Conservation (phyloP, 1,139 yeast species). For the Hansenula lynferdii region DNA sequence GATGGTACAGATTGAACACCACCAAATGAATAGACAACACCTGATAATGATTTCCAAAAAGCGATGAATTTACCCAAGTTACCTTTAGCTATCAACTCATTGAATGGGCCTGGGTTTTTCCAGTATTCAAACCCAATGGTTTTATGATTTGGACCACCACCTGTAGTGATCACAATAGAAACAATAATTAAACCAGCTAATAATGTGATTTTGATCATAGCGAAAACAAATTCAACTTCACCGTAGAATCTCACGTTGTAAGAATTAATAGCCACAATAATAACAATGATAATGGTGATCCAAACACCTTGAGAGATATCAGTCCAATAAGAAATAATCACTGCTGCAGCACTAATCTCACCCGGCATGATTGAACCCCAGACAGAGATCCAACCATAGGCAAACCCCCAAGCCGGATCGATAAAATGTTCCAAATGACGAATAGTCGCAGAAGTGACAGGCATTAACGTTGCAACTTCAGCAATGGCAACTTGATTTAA, state of each 20-base stretch:
- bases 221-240: conserved; percentile 39
- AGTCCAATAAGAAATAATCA: conserved; percentile 47
- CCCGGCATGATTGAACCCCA: conserved; percentile 48
- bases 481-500: conserved; percentile 20
- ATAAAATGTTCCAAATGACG: conserved; percentile 29
- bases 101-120: conserved; percentile 46
- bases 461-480: conserved; percentile 27
- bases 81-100: conserved; percentile 39
- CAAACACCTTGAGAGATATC: conserved; percentile 34
- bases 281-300: conserved; percentile 39
- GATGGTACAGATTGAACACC: conserved; percentile 36
- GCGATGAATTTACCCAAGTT: background rate
- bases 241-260: conserved; percentile 44
- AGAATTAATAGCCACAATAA: conserved; percentile 35
- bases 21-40: conserved; percentile 32
- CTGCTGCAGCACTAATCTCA: conserved; percentile 71
- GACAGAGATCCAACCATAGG: conserved; percentile 71
- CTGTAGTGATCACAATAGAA: conserved; percentile 44
- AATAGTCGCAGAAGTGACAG: conserved; percentile 24
- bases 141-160: conserved; percentile 52
- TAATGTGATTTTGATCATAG: conserved; percentile 39
- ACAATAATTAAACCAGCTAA: conserved; percentile 44
- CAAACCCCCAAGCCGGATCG: conserved; percentile 65
- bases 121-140: conserved; percentile 53
- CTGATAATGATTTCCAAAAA: conserved; percentile 31